Base-by-base conservation (phyloP, 75 land plant species). In the Chamaecyparis obtusa region DNA sequence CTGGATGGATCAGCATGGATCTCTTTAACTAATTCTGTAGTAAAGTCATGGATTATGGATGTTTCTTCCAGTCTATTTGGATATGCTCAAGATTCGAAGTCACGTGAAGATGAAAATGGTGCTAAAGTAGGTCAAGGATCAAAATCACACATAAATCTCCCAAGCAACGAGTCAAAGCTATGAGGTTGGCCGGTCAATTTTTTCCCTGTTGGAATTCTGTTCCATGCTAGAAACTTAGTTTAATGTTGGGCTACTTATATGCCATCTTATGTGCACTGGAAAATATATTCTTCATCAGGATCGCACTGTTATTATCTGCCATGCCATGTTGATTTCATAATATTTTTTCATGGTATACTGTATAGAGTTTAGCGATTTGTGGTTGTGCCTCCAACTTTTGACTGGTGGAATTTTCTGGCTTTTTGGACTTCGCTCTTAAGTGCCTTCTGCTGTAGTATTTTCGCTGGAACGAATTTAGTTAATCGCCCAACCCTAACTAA, bases 1-100 rank as follows among this genome's bases (percentile, higher is more conserved):
- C 35, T 71, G 32, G 75, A 1, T 35, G 76, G 76, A 74, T 90
- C 94, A 46, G 80, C 79, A 35, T 94, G 93, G 90, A 84, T 95
- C 77, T 36, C 4, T 35, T 39, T 19, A 78, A 35, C 43, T 30
- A 30, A 8, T 36, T 35, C 81, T 78, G 81, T 17, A 39, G 43
- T 78, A 9, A 33, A 78, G 37, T 79, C 82, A 39, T 79, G 82
- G 43, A 7, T 79, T 41, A 49, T 49, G 11, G 37, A 79, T 79
- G 36, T 37, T 41, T 37, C 41, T 79, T 17, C n/a, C 46, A 79
- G 24, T 78, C 41, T 7, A 15, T 5, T 17, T 78, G 81, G 81
- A 36, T 17, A 39, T 8, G 36, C 82, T 21, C 82, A 17, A 79
- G 82, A 21, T 19, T 41, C 46, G 1, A 79, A 36, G 3, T 79